Evolutionary conservation across 306 rosid species (phyloP).

Genomic region (Trifolium fragiferum): DNA sequence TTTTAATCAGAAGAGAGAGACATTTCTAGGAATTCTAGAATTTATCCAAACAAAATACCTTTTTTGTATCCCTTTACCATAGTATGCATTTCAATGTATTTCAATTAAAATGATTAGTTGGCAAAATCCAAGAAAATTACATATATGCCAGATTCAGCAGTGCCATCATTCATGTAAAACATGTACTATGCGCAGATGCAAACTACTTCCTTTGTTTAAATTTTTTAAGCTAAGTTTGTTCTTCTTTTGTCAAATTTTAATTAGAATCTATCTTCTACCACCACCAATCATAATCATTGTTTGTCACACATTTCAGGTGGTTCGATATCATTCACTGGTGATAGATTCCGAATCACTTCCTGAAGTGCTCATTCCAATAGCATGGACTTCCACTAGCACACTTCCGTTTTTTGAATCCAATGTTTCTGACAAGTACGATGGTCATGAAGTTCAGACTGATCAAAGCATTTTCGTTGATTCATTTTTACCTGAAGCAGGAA

Average conservation of each 20-base stretch:
- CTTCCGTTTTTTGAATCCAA: conserved; percentile 60
- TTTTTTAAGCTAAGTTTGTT: neutral
- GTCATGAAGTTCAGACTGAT: conserved; percentile 45
- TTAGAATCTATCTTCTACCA: conserved; percentile 20
- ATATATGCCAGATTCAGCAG: conserved; percentile 11
- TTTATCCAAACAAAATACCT: conserved; percentile 3
- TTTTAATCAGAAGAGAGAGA: conserved; percentile 8
- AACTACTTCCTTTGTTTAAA: conserved; percentile 8
- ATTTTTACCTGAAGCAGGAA: conserved; percentile 41
- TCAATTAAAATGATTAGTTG: conserved; percentile 21
- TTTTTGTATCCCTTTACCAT: neutral
- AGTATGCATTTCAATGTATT: neutral
- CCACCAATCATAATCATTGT: conserved; percentile 24
- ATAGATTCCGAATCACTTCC: conserved; percentile 88
- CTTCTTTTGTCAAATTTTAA: conserved; percentile 28
- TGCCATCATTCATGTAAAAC: conserved; percentile 18
- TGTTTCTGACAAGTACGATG: conserved; percentile 50
- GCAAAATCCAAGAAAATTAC: conserved; percentile 27
- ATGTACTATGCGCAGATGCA: conserved; percentile 23
- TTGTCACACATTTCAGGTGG: conserved; percentile 74
- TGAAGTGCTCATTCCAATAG: conserved; percentile 86
- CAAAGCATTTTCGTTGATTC: conserved; percentile 44
- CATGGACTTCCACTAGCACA: conserved; percentile 81
- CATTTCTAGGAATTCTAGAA: conserved; percentile 22
- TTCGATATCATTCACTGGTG: conserved; percentile 96